These are phyloP conservation scores for Croton setiger DNA, from an alignment of 441 rosid species.

Conservation along the genomic window DNA sequence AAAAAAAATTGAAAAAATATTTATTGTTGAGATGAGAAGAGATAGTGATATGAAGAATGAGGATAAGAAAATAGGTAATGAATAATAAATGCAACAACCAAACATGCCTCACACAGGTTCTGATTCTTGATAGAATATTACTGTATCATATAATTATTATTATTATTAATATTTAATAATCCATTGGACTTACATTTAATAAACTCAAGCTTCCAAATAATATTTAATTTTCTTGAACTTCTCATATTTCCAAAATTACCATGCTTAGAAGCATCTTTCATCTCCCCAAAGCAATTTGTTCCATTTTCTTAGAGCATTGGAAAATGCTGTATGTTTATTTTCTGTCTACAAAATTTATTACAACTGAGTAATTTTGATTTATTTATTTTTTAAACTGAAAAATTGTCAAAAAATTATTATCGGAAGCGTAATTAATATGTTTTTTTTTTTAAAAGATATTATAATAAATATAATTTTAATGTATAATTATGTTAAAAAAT, in stretches of 20 bases:
- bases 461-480: no score
- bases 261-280: conserved; percentile 15
- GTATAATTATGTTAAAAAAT: conserved; percentile 13
- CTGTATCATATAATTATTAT: no score
- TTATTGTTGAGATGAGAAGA: neutral
- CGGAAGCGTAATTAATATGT: no score
- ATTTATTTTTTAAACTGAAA: no score
- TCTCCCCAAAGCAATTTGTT: neutral
- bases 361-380: no score
- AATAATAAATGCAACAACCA: conserved; percentile 9
- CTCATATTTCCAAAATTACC: neutral
- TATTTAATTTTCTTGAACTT: neutral
- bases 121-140: neutral
- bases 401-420: no score
- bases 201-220: neutral
- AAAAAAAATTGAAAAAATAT: neutral
- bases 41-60: neutral
- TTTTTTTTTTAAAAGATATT: no score
- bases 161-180: no score
- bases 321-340: neutral
- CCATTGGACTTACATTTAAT: neutral
- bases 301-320: neutral
- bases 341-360: neutral
- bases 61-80: conserved; percentile 9
- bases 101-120: conserved; percentile 13